These are phyloP conservation scores for Pythium scleroteichum DNA, from an alignment of 352 stramenopile species.

Conservation along the genomic window DNA sequence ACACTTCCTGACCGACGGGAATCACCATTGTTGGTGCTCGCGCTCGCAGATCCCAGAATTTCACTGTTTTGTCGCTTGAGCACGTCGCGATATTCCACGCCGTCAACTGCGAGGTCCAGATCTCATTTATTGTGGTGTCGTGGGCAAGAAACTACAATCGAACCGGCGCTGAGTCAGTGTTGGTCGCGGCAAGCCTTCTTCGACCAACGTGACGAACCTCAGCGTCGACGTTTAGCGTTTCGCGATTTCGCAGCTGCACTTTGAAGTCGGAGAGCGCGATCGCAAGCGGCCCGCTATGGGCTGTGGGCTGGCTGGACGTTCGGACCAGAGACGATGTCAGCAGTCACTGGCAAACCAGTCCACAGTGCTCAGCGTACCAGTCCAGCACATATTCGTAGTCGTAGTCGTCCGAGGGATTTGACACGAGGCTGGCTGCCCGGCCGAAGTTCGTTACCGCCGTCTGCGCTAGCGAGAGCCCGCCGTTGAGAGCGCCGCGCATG, in stretches of 20 bases:
- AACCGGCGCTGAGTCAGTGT: too few relatives aligned
- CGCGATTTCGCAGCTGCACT: slow-evolving; percentile 68
- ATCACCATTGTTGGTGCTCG: slow-evolving; percentile 61
- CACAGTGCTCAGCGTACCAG: slow-evolving; percentile 36
- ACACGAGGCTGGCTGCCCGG: slow-evolving; percentile 30
- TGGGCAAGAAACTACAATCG: slow-evolving; percentile 61
- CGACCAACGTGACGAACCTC: slow-evolving; percentile 33
- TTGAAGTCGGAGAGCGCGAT: slow-evolving; percentile 69
- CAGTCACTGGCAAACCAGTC: neutral
- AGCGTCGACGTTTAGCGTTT: slow-evolving; percentile 61
- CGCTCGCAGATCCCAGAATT: slow-evolving; percentile 82
- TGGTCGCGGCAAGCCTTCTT: too few relatives aligned
- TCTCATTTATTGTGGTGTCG: slow-evolving; percentile 77
- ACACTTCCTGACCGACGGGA: slow-evolving; percentile 67
- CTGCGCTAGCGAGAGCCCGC: slow-evolving; percentile 54
- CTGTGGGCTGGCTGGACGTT: slow-evolving; percentile 55
- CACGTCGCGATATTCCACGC: slow-evolving; percentile 76
- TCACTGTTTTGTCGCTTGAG: slow-evolving; percentile 84
- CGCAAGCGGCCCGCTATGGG: slow-evolving; percentile 53
- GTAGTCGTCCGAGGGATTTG: slow-evolving; percentile 60
- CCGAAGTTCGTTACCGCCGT: slow-evolving; percentile 73
- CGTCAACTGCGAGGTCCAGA: slow-evolving; percentile 67
- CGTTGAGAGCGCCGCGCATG: slow-evolving; percentile 56
- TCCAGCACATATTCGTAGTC: slow-evolving; percentile 88
- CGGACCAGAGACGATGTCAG: neutral